A percentile compares a stretch with the other conserved stretches of the same genome.
Conservation (phyloP, 2,329 filamentous ascomycete genomes). For the Pseudogymnoascus sp. region DNA sequence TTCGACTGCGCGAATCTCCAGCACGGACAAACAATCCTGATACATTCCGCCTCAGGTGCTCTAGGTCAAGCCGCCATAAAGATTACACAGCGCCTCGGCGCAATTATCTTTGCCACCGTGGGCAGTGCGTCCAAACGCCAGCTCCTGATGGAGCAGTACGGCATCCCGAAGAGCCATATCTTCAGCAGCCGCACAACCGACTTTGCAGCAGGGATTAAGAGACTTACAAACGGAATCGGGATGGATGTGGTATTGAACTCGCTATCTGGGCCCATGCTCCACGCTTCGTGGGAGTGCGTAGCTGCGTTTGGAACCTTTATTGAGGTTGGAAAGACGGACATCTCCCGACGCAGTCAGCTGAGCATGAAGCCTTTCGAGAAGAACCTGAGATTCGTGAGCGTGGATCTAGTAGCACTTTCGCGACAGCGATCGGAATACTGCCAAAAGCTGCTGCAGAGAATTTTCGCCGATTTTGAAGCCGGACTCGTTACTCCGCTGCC, state of each 20-base stretch:
- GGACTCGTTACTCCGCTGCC: not conserved
- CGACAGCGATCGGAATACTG: not conserved
- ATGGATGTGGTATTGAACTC: slow-evolving; percentile 31
- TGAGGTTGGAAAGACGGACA: slow-evolving; percentile 33
- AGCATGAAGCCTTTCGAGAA: not conserved
- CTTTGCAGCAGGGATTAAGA: slow-evolving; percentile 27
- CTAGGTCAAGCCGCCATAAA: slow-evolving; percentile 22
- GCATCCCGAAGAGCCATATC: not conserved
- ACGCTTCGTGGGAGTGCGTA: slow-evolving; percentile 31
- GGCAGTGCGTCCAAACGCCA: not conserved
- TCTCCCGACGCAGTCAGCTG: not conserved
- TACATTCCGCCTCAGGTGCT: slow-evolving; percentile 19
- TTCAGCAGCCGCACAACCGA: slow-evolving; percentile 28
- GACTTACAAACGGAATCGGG: slow-evolving; percentile 24
- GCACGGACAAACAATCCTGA: slow-evolving; percentile 23
- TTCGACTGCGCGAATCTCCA: slow-evolving; percentile 32
- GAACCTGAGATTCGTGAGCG: not conserved
- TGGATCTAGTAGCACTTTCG: not conserved
- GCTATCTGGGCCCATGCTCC: slow-evolving; percentile 25
- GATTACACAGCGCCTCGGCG: slow-evolving; percentile 26
- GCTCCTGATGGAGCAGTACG: not conserved
- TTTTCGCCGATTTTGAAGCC: not conserved
- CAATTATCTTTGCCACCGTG: slow-evolving; percentile 38
- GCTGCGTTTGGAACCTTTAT: slow-evolving; percentile 35
- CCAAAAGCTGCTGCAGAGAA: not conserved